Evolutionary conservation across 768 basidiomycete genomes (phyloP).

Genomic region (Termitomyces sp.): DNA sequence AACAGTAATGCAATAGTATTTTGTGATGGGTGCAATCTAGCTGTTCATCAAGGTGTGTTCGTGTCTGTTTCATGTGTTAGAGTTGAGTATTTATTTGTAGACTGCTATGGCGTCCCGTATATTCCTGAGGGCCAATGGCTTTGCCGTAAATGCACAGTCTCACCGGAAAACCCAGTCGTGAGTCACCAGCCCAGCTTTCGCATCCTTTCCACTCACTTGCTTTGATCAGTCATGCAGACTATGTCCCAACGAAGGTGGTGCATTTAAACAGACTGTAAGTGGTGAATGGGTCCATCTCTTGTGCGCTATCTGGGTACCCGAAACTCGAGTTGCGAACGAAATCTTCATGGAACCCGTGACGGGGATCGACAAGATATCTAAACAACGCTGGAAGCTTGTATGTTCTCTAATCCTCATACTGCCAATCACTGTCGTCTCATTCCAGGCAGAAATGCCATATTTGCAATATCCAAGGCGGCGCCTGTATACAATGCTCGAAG

Average conservation of each 20-base stretch:
- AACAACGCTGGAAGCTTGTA: slow-evolving; percentile 92
- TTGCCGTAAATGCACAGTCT: slow-evolving; percentile 96
- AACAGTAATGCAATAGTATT: slow-evolving; percentile 99
- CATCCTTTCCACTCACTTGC: not conserved
- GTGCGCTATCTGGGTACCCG: slow-evolving; percentile 97
- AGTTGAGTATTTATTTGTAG: slow-evolving; percentile 31
- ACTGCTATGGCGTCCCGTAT: slow-evolving; percentile 98
- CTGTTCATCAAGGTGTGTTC: slow-evolving; percentile 92
- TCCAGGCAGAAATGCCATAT: slow-evolving; percentile 40
- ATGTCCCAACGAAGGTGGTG: slow-evolving; percentile 95
- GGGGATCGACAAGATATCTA: slow-evolving; percentile 81
- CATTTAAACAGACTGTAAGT: slow-evolving; percentile 92
- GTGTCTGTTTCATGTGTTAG: not conserved
- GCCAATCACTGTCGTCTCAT: not conserved
- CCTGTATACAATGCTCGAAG: slow-evolving; percentile 88
- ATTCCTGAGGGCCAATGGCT: slow-evolving; percentile 99
- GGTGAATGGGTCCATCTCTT: slow-evolving; percentile 96
- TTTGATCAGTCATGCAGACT: slow-evolving; percentile 75
- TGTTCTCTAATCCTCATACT: slow-evolving; percentile 19
- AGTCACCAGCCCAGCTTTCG: slow-evolving; percentile 20
- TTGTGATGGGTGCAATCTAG: slow-evolving; percentile 97
- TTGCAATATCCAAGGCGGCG: slow-evolving; percentile 53
- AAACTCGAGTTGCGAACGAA: slow-evolving; percentile 87
- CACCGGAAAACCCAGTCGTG: slow-evolving; percentile 94
- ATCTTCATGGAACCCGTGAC: slow-evolving; percentile 99